These are phyloP conservation scores for Pseudoneurospora amorphoporcata DNA, from an alignment of 495 filamentous ascomycete species.

Conservation along the genomic window DNA sequence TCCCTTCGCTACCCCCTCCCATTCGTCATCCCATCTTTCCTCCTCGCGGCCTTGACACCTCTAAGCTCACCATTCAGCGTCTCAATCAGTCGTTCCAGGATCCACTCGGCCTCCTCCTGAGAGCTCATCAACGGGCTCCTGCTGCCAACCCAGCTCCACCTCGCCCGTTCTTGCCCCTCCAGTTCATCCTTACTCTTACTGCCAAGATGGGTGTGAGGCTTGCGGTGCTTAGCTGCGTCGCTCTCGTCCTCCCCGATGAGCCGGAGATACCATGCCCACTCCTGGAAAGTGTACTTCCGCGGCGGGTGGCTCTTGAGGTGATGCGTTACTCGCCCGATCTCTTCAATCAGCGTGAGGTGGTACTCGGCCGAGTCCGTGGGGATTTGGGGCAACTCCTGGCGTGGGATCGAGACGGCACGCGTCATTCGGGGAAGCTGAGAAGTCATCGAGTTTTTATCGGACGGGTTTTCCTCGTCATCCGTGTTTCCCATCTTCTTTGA, in stretches of 20 bases:
- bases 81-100: conserved; percentile 53
- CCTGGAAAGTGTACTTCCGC: conserved; percentile 63
- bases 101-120: conserved; percentile 70
- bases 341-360: conserved; percentile 54
- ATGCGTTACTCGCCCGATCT: conserved; percentile 55
- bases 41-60: conserved; percentile 5
- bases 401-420: conserved; percentile 20
- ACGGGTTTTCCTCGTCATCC: not conserved
- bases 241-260: conserved; percentile 64
- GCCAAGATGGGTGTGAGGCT: conserved; percentile 3
- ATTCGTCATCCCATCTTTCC: not conserved
- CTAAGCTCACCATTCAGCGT: conserved; percentile 45
- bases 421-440: conserved; percentile 5
- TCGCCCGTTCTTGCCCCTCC: not conserved
- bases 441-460: not conserved
- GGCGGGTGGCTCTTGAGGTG: conserved; percentile 50
- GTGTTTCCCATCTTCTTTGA: not conserved
- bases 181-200: not conserved
- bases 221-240: conserved; percentile 31
- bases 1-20: not conserved
- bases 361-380: conserved; percentile 43
- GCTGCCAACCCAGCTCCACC: conserved; percentile 71
- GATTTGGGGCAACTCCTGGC: conserved; percentile 16
- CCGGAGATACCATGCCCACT: conserved; percentile 73
- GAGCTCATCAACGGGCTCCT: conserved; percentile 63